Conservation (phyloP, 331 rosid species). For the Erythrophleum ivorense region DNA sequence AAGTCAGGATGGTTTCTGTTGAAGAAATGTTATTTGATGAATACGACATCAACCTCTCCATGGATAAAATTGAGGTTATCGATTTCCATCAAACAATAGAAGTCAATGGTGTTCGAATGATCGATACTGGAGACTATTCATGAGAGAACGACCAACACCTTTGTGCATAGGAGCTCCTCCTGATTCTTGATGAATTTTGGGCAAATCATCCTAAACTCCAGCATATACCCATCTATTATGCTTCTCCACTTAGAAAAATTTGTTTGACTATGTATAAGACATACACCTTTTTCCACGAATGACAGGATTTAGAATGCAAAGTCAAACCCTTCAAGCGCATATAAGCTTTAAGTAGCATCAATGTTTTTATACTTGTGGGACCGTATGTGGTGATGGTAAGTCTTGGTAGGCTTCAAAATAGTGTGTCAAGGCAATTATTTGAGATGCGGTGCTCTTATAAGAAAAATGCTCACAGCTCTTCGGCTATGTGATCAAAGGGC, state of each 20-base stretch:
- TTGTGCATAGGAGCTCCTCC: slow-evolving; percentile 88
- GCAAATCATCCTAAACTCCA: slow-evolving; percentile 89
- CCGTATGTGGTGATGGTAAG: slow-evolving; percentile 98
- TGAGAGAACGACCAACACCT: slow-evolving; percentile 92
- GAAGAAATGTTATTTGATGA: slow-evolving; percentile 87
- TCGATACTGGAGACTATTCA: too few relatives aligned
- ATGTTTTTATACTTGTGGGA: slow-evolving; percentile 76
- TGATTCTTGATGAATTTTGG: slow-evolving; percentile 94
- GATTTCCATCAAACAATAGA: too few relatives aligned
- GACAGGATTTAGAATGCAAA: slow-evolving; percentile 90
- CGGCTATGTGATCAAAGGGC: slow-evolving; percentile 91
- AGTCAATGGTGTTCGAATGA: too few relatives aligned
- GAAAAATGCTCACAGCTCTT: slow-evolving; percentile 74
- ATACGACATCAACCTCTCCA: slow-evolving; percentile 88
- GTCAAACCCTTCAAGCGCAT: slow-evolving; percentile 87
- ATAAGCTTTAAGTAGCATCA: slow-evolving; percentile 82
- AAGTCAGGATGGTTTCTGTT: slow-evolving; percentile 89
- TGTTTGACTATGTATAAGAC: slow-evolving; percentile 94
- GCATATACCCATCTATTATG: slow-evolving; percentile 83
- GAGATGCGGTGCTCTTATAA: slow-evolving; percentile 93
- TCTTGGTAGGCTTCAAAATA: slow-evolving; percentile 86
- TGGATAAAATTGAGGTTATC: slow-evolving; percentile 80
- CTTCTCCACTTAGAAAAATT: slow-evolving; percentile 90
- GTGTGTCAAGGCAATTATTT: slow-evolving; percentile 85
- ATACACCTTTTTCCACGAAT: slow-evolving; percentile 87